Evolutionary conservation across 2,329 filamentous ascomycete species (phyloP).

Genomic region (Onygenales sp.): DNA sequence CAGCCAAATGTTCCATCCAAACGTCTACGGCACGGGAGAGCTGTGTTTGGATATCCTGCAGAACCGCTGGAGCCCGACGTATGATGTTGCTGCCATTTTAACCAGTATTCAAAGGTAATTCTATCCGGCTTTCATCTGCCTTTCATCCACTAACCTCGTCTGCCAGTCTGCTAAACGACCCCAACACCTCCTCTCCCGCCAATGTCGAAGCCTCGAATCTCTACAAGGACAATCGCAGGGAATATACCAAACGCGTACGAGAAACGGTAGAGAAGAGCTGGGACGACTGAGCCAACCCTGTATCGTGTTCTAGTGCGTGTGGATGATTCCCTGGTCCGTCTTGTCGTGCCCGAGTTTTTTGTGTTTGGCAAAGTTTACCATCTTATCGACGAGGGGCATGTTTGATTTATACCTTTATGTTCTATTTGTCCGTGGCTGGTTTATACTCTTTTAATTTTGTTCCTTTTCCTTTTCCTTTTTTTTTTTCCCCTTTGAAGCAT

Average conservation of each 20-base stretch:
- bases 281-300: slow-evolving; percentile 63
- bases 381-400: background rate
- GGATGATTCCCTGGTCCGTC: background rate
- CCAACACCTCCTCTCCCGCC: slow-evolving; percentile 94
- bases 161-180: slow-evolving; percentile 81
- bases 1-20: slow-evolving; percentile 98
- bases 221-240: slow-evolving; percentile 95
- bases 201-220: slow-evolving; percentile 97
- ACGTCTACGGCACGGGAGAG: slow-evolving; percentile 95
- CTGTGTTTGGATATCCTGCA: slow-evolving; percentile 94
- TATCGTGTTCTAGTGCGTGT: slow-evolving; percentile 21
- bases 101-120: slow-evolving; percentile 91
- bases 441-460: background rate
- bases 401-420: background rate
- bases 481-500: slow-evolving; percentile 32
- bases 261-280: slow-evolving; percentile 99
- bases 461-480: slow-evolving; percentile 13
- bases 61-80: slow-evolving; percentile 97
- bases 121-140: background rate
- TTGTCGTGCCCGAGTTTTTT: background rate
- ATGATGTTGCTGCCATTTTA: slow-evolving; percentile 92
- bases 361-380: too few species aligned
- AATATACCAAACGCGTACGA: slow-evolving; percentile 88
- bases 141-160: background rate
- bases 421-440: background rate